Evolutionary conservation across 257 asterid species (phyloP), one percentile per base, ranked within the genome.

Genomic region (Nicotiana knightiana): DNA sequence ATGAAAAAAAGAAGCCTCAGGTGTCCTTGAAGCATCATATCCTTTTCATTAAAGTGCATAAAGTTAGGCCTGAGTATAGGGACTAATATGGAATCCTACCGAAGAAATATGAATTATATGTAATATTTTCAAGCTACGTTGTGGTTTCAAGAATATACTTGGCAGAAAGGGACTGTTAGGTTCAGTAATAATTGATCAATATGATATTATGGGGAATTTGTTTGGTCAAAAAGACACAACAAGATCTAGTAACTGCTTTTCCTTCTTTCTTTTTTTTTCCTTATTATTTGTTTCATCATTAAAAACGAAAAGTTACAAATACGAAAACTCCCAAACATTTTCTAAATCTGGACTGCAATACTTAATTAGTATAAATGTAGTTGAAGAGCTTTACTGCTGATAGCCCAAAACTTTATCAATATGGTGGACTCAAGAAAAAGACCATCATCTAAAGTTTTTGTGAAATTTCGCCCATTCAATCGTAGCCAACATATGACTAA

Each of bases 81-180:
- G 16, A 71, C 57, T 46, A 43, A 12, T 11, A 26, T 3, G 12
- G 66, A 59, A 59, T 57, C 63, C 21, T n/a, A 39, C 11, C n/a
- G 54, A 17, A n/a, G 6, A 16, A n/a, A 21, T 37, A 37, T 37
- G 9, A 7, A 70, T 33, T 21, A 70, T 32, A 32, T 32, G 32
- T 28, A 15, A 33, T 30, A 12, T 64, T 10, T n/a, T n/a, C 59
- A 21, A 70, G 43, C 37, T 71, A 43, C 1, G 37, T 71, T 28
- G 78, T 71, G 78, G 37, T 43, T 71, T 71, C 59, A 71, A 71
- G 37, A 71, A 71, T 71, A 71, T 71, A 71, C 35, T 71, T 71
- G n/a, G 77, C 11, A 68, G 55, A 46, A 71, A 46, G 37, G 35
- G 39, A 26, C 16, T 63, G 68, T n/a, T 21, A 43, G 21, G 77